Base-by-base conservation (phyloP, 306 rosid genomes). In the Cicer judaicum region DNA sequence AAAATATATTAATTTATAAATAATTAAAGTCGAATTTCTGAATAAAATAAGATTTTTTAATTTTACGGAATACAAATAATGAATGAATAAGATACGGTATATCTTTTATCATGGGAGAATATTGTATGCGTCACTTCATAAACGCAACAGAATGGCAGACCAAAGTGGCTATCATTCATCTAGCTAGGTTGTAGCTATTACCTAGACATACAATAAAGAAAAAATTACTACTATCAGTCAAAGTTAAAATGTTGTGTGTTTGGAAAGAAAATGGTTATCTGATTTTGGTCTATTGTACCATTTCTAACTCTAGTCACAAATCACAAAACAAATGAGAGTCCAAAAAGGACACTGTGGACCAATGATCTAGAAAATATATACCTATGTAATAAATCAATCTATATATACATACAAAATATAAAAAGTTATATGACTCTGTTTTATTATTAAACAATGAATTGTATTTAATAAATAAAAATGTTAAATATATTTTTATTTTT, bases 131-230 rank as follows among this genome's bases (percentile, higher is more conserved):
- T 79, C 79, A 79, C 75, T 74, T 73, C 43, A 65, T n/a, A 73
- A 80, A 61, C 66, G 60, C n/a, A 48, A 66, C 14, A 66, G 48
- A 73, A 67, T 74, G 72, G 72, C 72, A 68, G 80, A 74, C 79
- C 79, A 80, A 69, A 44, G 40, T 49, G 72, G 42, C 7, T 68
- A 68, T 66, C 52, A 67, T 65, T 38, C 63, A 60, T 8, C 44
- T 57, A 59, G 70, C 59, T 68, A 74, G 74, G 70, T 74, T 39
- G 50, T 59, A 42, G 41, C 71, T 29, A 15, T 40, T 74, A 42
- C 65, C 59, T 74, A 80, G 80, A 29, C 66, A 80, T 19, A 40
- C 66, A 80, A 47, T 56, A 5, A 7, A 64, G 29, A 79, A 21
- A 55, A 29, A n/a, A 68, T 75, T 13, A 78, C 78, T 42, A 70